Percentiles rank a stretch among this genome's conserved stretches.
phyloP scores from a whole-genome alignment of 495 filamentous ascomycete species.

The Elaphomyces granulatus region DNA sequence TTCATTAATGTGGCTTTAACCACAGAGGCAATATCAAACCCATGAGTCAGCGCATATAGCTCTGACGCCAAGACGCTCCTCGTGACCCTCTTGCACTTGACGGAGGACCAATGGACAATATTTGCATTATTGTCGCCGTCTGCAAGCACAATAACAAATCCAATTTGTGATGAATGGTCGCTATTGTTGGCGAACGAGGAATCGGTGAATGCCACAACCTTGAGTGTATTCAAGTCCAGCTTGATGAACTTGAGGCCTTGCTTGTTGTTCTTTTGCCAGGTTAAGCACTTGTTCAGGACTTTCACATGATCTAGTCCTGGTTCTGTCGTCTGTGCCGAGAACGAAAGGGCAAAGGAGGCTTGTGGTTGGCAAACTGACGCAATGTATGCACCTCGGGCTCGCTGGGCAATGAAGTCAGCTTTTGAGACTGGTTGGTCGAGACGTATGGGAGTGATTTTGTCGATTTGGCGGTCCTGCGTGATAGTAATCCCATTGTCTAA shows the following conservation, averaged over 20 bases:
- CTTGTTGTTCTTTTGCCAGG: neutral
- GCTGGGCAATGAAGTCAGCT: neutral
- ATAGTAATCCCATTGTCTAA: neutral
- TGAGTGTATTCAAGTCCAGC: neutral
- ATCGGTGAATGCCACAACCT: neutral
- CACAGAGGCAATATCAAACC: neutral
- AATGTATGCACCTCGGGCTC: neutral
- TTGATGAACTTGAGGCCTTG: neutral
- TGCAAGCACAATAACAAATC: neutral
- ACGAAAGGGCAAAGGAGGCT: constrained; percentile 1
- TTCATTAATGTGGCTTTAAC: constrained; percentile 1
- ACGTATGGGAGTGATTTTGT: neutral
- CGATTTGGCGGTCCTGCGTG: neutral
- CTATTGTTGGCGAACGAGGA: constrained; percentile 1
- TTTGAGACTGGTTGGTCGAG: neutral
- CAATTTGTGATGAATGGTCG: neutral
- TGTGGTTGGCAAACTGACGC: neutral
- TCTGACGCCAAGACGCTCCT: constrained; percentile 2
- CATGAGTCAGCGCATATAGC: constrained; percentile 1
- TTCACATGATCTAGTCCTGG: neutral
- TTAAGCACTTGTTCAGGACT: neutral
- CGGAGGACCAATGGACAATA: neutral
- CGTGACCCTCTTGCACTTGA: constrained; percentile 6
- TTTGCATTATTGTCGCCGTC: neutral
- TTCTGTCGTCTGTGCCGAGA: neutral